phyloP scores from a whole-genome alignment of 257 asterid species.

The Penstemon barbatus region DNA sequence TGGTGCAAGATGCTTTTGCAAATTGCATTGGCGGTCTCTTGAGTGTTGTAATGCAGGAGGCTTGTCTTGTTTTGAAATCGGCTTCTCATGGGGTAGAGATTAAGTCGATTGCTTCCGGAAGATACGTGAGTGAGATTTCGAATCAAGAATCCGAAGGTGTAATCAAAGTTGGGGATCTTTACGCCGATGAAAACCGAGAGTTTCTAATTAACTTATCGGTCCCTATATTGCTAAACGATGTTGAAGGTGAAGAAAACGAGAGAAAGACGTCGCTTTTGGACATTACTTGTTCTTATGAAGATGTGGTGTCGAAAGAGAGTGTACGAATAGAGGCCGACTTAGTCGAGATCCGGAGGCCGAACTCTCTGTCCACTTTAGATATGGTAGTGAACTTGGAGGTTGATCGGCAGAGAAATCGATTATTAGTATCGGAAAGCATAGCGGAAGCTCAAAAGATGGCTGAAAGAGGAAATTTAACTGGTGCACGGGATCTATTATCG shows the following conservation, averaged over 20 bases:
- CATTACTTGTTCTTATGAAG: conserved; percentile 23
- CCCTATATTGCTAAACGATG: not conserved
- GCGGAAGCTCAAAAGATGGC: conserved; percentile 26
- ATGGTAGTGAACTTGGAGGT: conserved; percentile 20
- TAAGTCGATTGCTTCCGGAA: conserved; percentile 23
- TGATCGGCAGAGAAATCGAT: conserved; percentile 23
- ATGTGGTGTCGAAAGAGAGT: conserved; percentile 11
- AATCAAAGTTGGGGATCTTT: conserved; percentile 21
- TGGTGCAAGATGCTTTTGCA: conserved; percentile 28
- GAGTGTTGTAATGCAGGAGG: conserved; percentile 18
- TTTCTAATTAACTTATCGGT: conserved; percentile 22
- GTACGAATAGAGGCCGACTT: conserved; percentile 14
- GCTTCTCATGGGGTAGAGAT: conserved; percentile 24
- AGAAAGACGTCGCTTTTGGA: conserved; percentile 20
- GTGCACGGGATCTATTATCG: conserved; percentile 11
- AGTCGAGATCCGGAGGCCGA: conserved; percentile 20
- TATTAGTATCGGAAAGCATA: conserved; percentile 20
- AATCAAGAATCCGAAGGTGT: conserved; percentile 5
- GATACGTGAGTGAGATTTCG: conserved; percentile 19
- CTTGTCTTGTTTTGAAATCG: conserved; percentile 6
- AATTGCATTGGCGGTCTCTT: conserved; percentile 29
- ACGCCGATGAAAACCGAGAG: conserved; percentile 25
- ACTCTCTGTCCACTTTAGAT: not conserved
- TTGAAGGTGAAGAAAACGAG: not conserved
- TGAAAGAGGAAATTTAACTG: conserved; percentile 11